phyloP scores from a whole-genome alignment of 768 basidiomycete species.

The Russula sp. region DNA sequence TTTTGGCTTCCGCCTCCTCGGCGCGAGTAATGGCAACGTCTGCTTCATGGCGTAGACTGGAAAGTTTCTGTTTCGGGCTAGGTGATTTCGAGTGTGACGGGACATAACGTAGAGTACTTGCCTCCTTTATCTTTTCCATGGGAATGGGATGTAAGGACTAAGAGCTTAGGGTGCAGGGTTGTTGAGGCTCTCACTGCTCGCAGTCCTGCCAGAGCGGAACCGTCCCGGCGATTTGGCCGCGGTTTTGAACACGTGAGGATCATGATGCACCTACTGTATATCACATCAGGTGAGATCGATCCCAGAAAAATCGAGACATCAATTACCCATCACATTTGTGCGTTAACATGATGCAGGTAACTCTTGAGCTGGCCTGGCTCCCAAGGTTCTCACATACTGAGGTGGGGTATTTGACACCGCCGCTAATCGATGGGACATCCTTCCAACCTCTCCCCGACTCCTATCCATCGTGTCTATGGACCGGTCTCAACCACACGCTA shows the following conservation, averaged over 20 bases:
- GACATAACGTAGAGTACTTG: neutral
- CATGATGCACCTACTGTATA: no score
- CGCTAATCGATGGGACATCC: no score
- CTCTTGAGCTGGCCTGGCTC: no score
- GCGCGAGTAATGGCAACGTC: slow-evolving; percentile 6
- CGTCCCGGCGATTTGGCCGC: neutral
- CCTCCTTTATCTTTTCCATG: slow-evolving; percentile 20
- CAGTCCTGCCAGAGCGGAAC: neutral
- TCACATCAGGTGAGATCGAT: no score
- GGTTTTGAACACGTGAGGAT: slow-evolving; percentile 4
- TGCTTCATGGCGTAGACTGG: slow-evolving; percentile 12
- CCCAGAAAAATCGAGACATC: no score
- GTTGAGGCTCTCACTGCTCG: neutral
- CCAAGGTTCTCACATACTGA: no score
- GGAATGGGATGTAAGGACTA: neutral
- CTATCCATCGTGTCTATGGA: no score
- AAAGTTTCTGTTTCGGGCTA: slow-evolving; percentile 8
- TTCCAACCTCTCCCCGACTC: no score
- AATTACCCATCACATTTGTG: no score
- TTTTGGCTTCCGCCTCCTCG: slow-evolving; percentile 5
- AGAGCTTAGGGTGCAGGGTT: slow-evolving; percentile 1
- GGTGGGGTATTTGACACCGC: no score
- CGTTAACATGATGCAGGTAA: no score
- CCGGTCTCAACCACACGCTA: no score
- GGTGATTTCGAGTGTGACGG: neutral